Percentiles rank a stretch among this genome's conserved stretches.
Conservation (phyloP, 352 stramenopile genomes). For the Phytophthora colocasiae region DNA sequence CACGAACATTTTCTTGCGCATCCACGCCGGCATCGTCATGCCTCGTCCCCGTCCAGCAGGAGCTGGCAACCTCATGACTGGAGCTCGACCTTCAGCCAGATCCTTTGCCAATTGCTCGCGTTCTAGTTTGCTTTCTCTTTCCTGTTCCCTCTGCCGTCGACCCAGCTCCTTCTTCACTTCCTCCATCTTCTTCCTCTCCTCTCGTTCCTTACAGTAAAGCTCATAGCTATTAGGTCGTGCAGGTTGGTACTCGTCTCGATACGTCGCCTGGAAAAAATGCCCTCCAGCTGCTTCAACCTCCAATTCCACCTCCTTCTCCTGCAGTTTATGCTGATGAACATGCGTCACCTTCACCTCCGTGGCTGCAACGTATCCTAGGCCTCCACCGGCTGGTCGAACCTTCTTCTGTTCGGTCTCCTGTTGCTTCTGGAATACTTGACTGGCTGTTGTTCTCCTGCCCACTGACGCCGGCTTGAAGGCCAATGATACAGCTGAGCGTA, state of each 20-base stretch:
- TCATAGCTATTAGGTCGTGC: constrained; percentile 91
- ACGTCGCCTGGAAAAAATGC: constrained; percentile 78
- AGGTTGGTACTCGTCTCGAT: constrained; percentile 90
- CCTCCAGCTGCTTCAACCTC: constrained; percentile 14
- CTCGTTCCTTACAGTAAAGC: constrained; percentile 82
- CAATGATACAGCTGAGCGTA: constrained; percentile 43
- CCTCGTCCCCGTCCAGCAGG: constrained; percentile 81
- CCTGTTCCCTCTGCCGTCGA: constrained; percentile 75
- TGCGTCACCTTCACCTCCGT: constrained; percentile 50
- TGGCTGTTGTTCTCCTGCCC: constrained; percentile 35
- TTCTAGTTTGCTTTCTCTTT: constrained; percentile 72
- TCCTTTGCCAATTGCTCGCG: constrained; percentile 75
- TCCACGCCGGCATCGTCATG: constrained; percentile 93
- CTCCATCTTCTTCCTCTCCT: constrained; percentile 78
- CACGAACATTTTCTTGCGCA: constrained; percentile 91
- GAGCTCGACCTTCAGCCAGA: constrained; percentile 70
- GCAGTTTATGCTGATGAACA: constrained; percentile 15
- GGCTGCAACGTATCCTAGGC: constrained; percentile 52
- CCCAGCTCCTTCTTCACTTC: constrained; percentile 85
- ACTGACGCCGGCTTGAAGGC: constrained; percentile 70
- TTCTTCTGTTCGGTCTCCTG: constrained; percentile 15
- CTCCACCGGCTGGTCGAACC: constrained; percentile 3
- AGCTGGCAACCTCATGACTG: constrained; percentile 51
- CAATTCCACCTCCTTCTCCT: constrained; percentile 25
- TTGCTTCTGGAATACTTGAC: constrained; percentile 30